Evolutionary conservation across 2,329 filamentous ascomycete genomes (phyloP).

Genomic region (Claviceps monticola): DNA sequence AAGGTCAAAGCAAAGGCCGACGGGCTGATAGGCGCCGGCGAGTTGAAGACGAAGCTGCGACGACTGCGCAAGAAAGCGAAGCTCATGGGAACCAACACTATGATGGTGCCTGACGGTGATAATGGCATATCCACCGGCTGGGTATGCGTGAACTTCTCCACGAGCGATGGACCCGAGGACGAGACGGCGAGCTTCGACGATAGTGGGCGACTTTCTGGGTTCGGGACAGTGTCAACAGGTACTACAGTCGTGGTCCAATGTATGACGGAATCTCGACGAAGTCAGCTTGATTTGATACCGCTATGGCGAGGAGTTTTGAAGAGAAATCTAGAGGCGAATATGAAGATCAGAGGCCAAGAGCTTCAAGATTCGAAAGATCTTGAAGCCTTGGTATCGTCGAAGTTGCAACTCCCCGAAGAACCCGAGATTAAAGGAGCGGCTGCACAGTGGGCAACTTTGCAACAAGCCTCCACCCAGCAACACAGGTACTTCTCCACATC

Average conservation of each 20-base stretch:
- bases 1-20: constrained; percentile 67
- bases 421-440: constrained; percentile 10
- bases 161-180: constrained; percentile 41
- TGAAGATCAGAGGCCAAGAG: constrained; percentile 17
- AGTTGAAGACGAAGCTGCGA: constrained; percentile 75
- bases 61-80: constrained; percentile 71
- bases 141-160: constrained; percentile 86
- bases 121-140: constrained; percentile 87
- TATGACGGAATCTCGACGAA: constrained; percentile 38
- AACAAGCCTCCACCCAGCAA: constrained; percentile 21
- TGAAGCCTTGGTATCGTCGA: constrained; percentile 17
- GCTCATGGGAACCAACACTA: constrained; percentile 58
- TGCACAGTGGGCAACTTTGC: constrained; percentile 21
- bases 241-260: constrained; percentile 44
- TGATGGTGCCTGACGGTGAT: constrained; percentile 51
- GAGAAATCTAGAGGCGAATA: constrained; percentile 18
- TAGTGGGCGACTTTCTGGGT: constrained; percentile 56
- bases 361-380: constrained; percentile 14
- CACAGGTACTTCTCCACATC: constrained; percentile 21
- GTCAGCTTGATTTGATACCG: constrained; percentile 38
- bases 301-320: constrained; percentile 34
- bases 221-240: constrained; percentile 42
- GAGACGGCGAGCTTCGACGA: constrained; percentile 32
- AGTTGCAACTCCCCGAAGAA: constrained; percentile 18
- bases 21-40: constrained; percentile 76